These are phyloP conservation scores for Phytophthora sp. DNA, from an alignment of 352 stramenopile genomes.

Conservation along the genomic window DNA sequence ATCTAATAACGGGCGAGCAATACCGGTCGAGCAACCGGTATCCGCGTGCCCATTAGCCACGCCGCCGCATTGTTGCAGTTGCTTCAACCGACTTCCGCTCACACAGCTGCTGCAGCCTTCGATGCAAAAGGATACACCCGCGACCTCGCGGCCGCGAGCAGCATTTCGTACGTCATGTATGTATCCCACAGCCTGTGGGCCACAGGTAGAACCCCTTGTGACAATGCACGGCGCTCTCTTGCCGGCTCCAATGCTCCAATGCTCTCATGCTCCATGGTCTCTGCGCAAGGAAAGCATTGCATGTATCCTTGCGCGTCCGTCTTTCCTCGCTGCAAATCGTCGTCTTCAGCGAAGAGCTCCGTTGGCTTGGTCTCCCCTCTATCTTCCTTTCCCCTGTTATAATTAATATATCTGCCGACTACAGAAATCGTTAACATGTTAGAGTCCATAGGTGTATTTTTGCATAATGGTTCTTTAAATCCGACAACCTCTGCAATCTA, in stretches of 20 bases:
- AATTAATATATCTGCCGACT: neutral
- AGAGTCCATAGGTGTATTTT: neutral
- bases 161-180: too few relatives aligned
- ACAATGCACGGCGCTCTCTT: constrained; percentile 1
- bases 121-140: too few relatives aligned
- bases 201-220: neutral
- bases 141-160: neutral
- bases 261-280: constrained; percentile 7
- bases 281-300: constrained; percentile 4
- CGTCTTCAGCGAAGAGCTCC: constrained; percentile 23
- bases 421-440: neutral
- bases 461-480: neutral
- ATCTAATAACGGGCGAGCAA: constrained; percentile 5
- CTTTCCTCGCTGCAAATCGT: constrained; percentile 31
- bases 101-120: constrained; percentile 5
- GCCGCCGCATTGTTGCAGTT: neutral
- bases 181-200: constrained; percentile 20
- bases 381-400: neutral
- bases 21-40: constrained; percentile 8
- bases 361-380: neutral
- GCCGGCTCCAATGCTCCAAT: neutral
- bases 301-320: constrained; percentile 31
- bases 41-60: constrained; percentile 3
- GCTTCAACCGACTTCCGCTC: neutral
- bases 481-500: neutral